Conservation (phyloP, 495 filamentous ascomycete species). For the Daldinia childiae region DNA sequence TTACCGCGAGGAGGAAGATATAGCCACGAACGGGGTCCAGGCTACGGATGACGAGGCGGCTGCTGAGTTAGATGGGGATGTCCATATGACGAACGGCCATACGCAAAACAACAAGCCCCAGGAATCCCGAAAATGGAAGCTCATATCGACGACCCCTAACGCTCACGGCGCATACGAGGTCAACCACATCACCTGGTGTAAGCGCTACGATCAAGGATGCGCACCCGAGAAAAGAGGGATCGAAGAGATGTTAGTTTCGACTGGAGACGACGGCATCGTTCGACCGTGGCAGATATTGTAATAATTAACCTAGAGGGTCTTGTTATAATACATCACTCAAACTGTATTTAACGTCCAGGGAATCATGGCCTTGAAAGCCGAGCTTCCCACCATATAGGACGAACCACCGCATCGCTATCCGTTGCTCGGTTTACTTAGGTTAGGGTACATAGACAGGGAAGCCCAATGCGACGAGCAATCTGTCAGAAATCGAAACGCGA, state of each 20-base stretch:
- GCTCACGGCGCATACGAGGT: constrained; percentile 93
- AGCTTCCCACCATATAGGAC: background rate
- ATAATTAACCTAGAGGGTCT: constrained; percentile 1
- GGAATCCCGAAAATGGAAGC: constrained; percentile 68
- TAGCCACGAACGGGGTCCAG: constrained; percentile 14
- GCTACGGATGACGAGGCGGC: constrained; percentile 44
- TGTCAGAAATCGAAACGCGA: background rate
- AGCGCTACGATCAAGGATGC: constrained; percentile 61
- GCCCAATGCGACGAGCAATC: constrained; percentile 20
- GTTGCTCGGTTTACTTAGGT: constrained; percentile 7
- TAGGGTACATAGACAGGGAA: constrained; percentile 12
- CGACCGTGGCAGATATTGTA: constrained; percentile 69
- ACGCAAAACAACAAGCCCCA: constrained; percentile 29
- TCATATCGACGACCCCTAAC: constrained; percentile 69
- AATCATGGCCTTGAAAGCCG: background rate
- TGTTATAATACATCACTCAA: background rate
- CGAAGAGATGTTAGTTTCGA: constrained; percentile 81
- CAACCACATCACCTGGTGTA: constrained; percentile 87
- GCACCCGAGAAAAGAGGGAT: constrained; percentile 55
- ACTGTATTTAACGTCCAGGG: constrained; percentile 23
- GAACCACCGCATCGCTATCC: background rate
- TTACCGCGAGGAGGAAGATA: constrained; percentile 68
- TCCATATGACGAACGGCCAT: constrained; percentile 54
- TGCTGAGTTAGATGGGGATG: constrained; percentile 48
- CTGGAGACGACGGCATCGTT: constrained; percentile 82